Percentiles rank a stretch among this genome's conserved stretches.
phyloP scores from a whole-genome alignment of 2,329 filamentous ascomycete genomes.

The Mycogone perniciosa region DNA sequence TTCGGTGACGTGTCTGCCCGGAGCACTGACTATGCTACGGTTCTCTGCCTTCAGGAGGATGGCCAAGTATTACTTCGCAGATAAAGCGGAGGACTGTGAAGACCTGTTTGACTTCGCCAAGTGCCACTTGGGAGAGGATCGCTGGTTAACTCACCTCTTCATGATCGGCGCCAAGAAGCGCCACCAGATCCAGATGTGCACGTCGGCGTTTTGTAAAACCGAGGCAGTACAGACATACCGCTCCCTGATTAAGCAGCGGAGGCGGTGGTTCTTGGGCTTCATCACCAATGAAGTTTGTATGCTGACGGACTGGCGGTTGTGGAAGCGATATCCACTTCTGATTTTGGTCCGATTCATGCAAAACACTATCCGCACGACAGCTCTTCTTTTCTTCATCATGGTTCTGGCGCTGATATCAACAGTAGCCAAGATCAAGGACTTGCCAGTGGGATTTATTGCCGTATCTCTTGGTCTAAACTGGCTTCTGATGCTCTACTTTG shows the following conservation, averaged over 20 bases:
- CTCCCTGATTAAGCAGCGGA: constrained; percentile 85
- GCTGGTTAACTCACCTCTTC: constrained; percentile 96
- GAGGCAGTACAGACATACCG: constrained; percentile 86
- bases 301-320: constrained; percentile 89
- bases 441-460: constrained; percentile 89
- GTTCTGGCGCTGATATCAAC: constrained; percentile 80
- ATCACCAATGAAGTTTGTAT: constrained; percentile 98
- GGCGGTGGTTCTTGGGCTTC: constrained; percentile 94
- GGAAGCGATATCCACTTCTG: constrained; percentile 84
- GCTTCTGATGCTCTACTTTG: constrained; percentile 94
- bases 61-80: constrained; percentile 97
- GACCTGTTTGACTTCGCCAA: constrained; percentile 97
- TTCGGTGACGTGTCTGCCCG: constrained; percentile 88
- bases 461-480: constrained; percentile 91
- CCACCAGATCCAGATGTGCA: constrained; percentile 97
- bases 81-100: constrained; percentile 91
- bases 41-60: constrained; percentile 95
- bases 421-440: constrained; percentile 66
- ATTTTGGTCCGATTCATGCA: constrained; percentile 87
- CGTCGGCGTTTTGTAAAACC: constrained; percentile 95
- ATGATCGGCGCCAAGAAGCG: constrained; percentile 94
- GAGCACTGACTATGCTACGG: constrained; percentile 89
- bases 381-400: constrained; percentile 91
- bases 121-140: constrained; percentile 88
- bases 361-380: constrained; percentile 92